Conservation (phyloP, 768 basidiomycete genomes). For the Lyophyllum semitale region DNA sequence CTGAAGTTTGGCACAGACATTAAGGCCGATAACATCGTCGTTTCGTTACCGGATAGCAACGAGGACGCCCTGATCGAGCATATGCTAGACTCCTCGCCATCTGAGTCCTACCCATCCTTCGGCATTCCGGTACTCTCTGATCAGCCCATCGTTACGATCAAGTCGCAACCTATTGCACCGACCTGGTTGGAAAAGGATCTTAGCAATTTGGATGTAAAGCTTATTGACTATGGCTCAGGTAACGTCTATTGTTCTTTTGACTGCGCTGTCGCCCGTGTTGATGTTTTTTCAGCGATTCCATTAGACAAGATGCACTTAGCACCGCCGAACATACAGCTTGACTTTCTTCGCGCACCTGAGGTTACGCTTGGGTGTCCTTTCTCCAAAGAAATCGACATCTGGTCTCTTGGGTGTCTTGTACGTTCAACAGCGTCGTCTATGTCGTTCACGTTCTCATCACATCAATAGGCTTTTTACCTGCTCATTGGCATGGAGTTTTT, state of each 20-base stretch:
- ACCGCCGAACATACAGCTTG: neutral
- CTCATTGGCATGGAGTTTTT: neutral
- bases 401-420: neutral
- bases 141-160: neutral
- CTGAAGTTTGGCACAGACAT: neutral
- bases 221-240: slow-evolving; percentile 6
- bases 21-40: neutral
- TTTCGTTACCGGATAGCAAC: neutral
- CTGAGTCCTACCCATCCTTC: neutral
- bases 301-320: neutral
- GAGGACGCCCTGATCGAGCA: neutral
- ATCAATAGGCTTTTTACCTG: neutral
- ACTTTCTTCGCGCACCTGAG: neutral
- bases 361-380: neutral
- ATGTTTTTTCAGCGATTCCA: neutral
- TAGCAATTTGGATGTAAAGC: neutral
- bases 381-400: slow-evolving; percentile 6
- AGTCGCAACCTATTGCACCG: neutral
- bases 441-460: neutral
- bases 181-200: neutral
- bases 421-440: neutral
- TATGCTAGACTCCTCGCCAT: neutral
- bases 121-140: neutral
- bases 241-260: neutral
- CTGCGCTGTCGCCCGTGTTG: neutral